Evolutionary conservation across 805 yeast genomes (phyloP), one percentile per base, ranked within the genome.

Genomic region (Clavispora fructus): DNA sequence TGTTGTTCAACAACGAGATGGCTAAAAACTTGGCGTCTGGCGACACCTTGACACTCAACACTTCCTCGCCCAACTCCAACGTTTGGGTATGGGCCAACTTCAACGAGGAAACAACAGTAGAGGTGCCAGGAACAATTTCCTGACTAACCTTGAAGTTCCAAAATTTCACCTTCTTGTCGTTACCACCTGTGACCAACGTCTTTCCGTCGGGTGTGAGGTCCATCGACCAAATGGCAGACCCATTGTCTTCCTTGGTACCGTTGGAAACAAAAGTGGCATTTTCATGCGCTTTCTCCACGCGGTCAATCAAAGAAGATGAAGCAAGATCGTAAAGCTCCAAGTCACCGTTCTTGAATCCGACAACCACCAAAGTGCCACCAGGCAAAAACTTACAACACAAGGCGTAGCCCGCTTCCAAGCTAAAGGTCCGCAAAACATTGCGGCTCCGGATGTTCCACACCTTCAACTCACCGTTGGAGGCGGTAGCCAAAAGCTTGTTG

Each of bases 271-370:
- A 16, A 3, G 46, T 16, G 9, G 45, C 17, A 44, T 45, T 46
- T 14, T 52, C 58, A 60, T 88, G 96, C 0, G 96, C 97, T 40
- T 50, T 58, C 47, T 84, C 85, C 9, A 86, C 76, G 26, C 80
- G 70, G 51, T 84, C 87, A 5, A 94, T 64, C 51, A 87, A 64
- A 0, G 90, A 74, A 0, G 97, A 87, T 1, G 90, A 78, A 0
- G 96, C 87, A 45, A 94, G 78, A 64, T 94, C 99, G 60, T 85
- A 87, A 40, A 94, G 71, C 58, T 87, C 92, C 44, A 94, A 65
- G 46, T 79, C 80, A 40, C 99, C 99, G 49, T 80, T 79, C 62
- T 90, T 89, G 49, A 94, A 89, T 35, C 97, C 98, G 7, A 88
- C 79, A 13, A 88, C 87, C 28, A 92, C 82, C 49, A 94, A 71